Conservation (phyloP, 495 filamentous ascomycete species). For the Poronia punctata region DNA sequence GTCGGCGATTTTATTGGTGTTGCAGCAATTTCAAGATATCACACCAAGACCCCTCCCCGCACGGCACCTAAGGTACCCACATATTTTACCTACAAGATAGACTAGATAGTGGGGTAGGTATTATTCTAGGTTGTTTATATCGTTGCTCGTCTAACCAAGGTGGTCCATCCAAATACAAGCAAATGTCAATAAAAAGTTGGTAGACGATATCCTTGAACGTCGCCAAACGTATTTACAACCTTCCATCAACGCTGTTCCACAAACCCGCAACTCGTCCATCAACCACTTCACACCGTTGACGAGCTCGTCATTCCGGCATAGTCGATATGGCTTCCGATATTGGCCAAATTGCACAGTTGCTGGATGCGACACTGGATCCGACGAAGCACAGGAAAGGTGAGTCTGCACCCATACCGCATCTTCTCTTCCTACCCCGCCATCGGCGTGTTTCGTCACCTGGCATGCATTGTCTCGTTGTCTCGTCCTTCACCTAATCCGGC, state of each 20-base stretch:
- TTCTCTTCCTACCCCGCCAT: conserved; percentile 5
- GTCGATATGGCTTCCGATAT: conserved; percentile 69
- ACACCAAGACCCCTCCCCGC: too few relatives aligned
- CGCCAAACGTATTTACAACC: too few relatives aligned
- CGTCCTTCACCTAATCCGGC: conserved; percentile 1
- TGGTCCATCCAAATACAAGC: too few relatives aligned
- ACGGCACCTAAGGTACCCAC: neutral
- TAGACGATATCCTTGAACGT: too few relatives aligned
- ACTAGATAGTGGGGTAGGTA: too few relatives aligned
- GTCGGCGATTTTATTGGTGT: too few relatives aligned
- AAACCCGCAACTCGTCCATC: too few relatives aligned
- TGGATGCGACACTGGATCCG: conserved; percentile 82
- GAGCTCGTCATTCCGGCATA: conserved; percentile 2
- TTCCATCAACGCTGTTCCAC: too few relatives aligned
- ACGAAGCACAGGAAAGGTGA: conserved; percentile 80
- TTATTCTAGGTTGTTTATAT: too few relatives aligned
- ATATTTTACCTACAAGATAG: neutral
- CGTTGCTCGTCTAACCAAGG: too few relatives aligned
- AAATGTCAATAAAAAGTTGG: too few relatives aligned
- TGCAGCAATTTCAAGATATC: too few relatives aligned
- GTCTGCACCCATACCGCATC: conserved; percentile 10
- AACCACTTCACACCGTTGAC: neutral
- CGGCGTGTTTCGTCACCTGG: neutral
- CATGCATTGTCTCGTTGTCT: neutral
- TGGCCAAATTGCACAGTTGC: conserved; percentile 64